Base-by-base conservation (phyloP, 2,329 filamentous ascomycete genomes). In the Penicillium sp. region DNA sequence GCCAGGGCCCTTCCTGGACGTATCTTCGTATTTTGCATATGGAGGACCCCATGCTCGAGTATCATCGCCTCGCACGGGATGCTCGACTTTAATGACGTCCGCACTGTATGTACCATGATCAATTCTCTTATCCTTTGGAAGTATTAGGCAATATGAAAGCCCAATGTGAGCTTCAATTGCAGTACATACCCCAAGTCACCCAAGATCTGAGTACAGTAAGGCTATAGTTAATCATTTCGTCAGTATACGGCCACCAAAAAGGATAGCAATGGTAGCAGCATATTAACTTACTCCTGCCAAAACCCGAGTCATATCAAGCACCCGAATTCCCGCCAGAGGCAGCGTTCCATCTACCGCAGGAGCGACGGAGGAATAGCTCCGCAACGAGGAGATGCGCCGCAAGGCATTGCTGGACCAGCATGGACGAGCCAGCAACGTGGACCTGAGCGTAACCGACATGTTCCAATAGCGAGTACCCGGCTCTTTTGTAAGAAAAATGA, bases 11-110 rank as follows among this genome's bases (percentile, higher is more conserved):
- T 76, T 86, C 67, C 69, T 82, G 74, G 67, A 80, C 3, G 81
- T 85, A 35, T 86, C 74, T 62, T 83, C 85, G 74, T 96, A 96
- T 54, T 86, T 81, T 7, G 95, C 95, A 75, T 95, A 99, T 1
- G 95, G 95, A 25, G 95, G 95, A 0, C 95, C 95, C 95, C 95
- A 99, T 53, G 93, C 93, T 70, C 95, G 83, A 10, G 95, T 99
- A 73, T 99, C 95, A 73, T 99, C 95, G 39, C 91, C 95, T 58
- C 91, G 85, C 5, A 87, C 87, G 4, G 95, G 95, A 76, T 99
- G 95, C 77, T 99, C 95, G 62, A 99, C 86, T 78, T 99, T 99
- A 79, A 99, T 96, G 35, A 99, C 88, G 75, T 99, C 94, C 66
- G 95, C 95, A 64, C 92, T 96, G 68, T 59, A 64, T 42, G 38